These are phyloP conservation scores for Saccharomycopsis selenospora DNA, from an alignment of 805 yeast species.

Conservation along the genomic window DNA sequence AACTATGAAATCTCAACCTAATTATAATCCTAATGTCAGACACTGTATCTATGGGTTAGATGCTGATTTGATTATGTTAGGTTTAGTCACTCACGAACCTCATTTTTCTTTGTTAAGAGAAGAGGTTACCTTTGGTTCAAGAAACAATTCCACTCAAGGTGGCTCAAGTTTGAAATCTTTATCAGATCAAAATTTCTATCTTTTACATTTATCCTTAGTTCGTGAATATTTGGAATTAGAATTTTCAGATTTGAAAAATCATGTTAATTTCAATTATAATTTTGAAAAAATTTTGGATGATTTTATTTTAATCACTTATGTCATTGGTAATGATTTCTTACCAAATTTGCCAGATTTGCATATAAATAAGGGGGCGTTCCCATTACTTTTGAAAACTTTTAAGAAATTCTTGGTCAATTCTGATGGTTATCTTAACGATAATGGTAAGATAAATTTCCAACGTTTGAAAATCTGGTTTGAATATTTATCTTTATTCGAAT, in stretches of 20 bases:
- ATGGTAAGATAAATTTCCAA: slow-evolving; percentile 71
- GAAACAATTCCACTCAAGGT: slow-evolving; percentile 28
- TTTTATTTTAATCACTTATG: slow-evolving; percentile 83
- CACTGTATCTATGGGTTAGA: slow-evolving; percentile 95
- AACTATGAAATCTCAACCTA: slow-evolving; percentile 62
- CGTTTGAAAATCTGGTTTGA: slow-evolving; percentile 72
- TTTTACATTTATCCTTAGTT: slow-evolving; percentile 78
- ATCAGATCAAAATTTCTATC: slow-evolving; percentile 70
- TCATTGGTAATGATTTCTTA: slow-evolving; percentile 95
- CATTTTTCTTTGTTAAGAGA: slow-evolving; percentile 91
- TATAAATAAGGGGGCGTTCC: slow-evolving; percentile 93
- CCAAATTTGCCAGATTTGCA: slow-evolving; percentile 94
- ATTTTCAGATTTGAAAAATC: slow-evolving; percentile 61
- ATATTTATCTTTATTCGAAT: slow-evolving; percentile 69
- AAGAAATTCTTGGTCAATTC: slow-evolving; percentile 64
- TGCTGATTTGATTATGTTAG: slow-evolving; percentile 93
- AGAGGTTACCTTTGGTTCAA: slow-evolving; percentile 82
- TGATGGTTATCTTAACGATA: slow-evolving; percentile 80
- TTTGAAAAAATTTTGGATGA: slow-evolving; percentile 91
- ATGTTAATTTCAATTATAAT: slow-evolving; percentile 58
- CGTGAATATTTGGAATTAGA: slow-evolving; percentile 90
- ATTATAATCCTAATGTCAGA: slow-evolving; percentile 71
- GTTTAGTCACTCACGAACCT: slow-evolving; percentile 89
- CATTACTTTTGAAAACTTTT: slow-evolving; percentile 82
- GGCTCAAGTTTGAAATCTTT: slow-evolving; percentile 39